Evolutionary conservation across 176 grass and related monocot species (phyloP), one percentile per base, ranked within the genome.

Genomic region (Bolboschoenus planiculmis): DNA sequence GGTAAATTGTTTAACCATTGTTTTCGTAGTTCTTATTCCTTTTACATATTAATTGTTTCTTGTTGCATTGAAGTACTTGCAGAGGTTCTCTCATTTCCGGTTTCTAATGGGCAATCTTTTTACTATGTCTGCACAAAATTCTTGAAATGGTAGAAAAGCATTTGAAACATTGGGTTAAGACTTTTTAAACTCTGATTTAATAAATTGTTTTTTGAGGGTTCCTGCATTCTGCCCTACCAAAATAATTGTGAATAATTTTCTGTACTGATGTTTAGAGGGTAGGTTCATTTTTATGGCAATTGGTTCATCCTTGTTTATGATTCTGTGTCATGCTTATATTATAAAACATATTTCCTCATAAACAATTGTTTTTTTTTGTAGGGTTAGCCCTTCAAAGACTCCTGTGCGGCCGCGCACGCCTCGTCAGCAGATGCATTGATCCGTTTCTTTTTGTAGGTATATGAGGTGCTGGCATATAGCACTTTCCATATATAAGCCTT

Each of bases 341-440:
- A 33, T 18, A 51, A 31, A 50, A 4, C 11, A 47, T 47, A 34
- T 26, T 16, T 77, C 53, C 72, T 73, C 63, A 58, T 79, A 5
- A 54, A 26, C 42, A 47, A 14, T 47, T 74, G 39, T 50, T 68
- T 50, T 10, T 55, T 56, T 68, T 91, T 88, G 80, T 86, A 99
- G 97, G 91, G 97, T 99, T 60, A 99, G 97, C 88, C 97, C 97
- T 0, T 99, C 97, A 2, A 99, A 99, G 91, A 99, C 97, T 58
- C 97, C 97, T 10, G 97, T 99, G 83, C 92, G 97, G 42, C 97
- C 97, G 16, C 89, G 93, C n/a, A 83, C 89, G 44, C 91, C 89
- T 90, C 93, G 92, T 77, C 85, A 84, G 66, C 57, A 85, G 63
- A 88, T 87, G 85, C 85, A 90, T 83, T 95, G 88, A 92, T 88